Evolutionary conservation across 805 yeast species (phyloP), one percentile per base, ranked within the genome.

Genomic region (Jamesozyma hellenica): DNA sequence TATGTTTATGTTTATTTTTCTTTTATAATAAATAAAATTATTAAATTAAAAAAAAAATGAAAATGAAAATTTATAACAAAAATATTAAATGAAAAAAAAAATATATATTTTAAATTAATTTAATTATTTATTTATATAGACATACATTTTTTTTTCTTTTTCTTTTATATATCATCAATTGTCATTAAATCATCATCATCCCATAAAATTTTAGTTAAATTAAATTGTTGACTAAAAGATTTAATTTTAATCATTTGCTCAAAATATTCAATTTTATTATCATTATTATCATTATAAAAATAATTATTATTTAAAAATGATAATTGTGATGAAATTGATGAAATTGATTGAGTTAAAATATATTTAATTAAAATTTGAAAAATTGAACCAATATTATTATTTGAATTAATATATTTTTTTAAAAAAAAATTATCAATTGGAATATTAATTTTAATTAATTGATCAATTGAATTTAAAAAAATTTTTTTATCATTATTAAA

Each of bases 381-480:
- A 3, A 46, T 19, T 4, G 34, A 29, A 15, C 50, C 45, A 14
- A 43, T 41, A 17, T n/a, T n/a, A n/a, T n/a, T n/a, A n/a, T 44
- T 48, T 14, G 36, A 31, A 12, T 42, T 36, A 27, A 48, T 29
- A 31, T 32, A 47, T 15, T 42, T 40, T 28, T 41, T 42, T 46
- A 50, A 43, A 27, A 47, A 49, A 2, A 43, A 36, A 27, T 42
- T 39, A 39, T 48, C 40, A 15, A 46, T 48, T 1, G 53, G 51
- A 5, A 49, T 17, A 32, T 49, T 48, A 14, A 49, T 42, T 32
- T 42, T 41, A 7, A 44, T 28, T 16, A 49, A 34, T 31, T 47
- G 42, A 7, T 41, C 43, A 3, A 48, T 31, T 15, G 18, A 30
- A 32, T 41, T 41, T 10, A n/a, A n/a, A n/a, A n/a, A n/a, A n/a